A percentile compares a stretch with the other conserved stretches of the same genome.
Evolutionary conservation across 2,329 filamentous ascomycete genomes (phyloP).

Genomic region (Phyllosticta capitalensis): DNA sequence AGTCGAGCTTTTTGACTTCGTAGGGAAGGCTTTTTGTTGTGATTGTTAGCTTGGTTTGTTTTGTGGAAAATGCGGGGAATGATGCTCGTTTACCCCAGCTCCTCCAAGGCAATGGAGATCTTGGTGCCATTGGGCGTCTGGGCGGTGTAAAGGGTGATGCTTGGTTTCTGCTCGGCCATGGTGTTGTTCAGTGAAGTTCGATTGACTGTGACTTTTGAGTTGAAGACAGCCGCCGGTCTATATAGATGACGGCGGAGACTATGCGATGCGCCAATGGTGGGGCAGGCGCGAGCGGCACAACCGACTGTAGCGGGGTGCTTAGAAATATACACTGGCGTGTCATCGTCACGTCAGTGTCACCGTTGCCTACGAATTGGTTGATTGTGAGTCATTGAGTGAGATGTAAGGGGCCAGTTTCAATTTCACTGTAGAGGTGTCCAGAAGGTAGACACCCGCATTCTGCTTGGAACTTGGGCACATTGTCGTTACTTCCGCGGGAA

Average conservation of each 20-base stretch:
- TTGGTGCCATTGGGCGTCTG: slow-evolving; percentile 88
- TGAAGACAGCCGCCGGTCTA: not conserved
- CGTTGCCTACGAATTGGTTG: not conserved
- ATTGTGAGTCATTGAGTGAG: not conserved
- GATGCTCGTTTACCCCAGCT: slow-evolving; percentile 44
- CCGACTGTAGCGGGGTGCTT: slow-evolving; percentile 3
- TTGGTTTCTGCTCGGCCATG: slow-evolving; percentile 6
- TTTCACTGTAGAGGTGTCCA: no score
- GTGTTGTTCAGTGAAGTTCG: not conserved
- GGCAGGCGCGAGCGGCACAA: not conserved
- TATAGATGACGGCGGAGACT: not conserved
- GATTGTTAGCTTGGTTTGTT: not conserved
- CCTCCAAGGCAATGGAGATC: slow-evolving; percentile 75
- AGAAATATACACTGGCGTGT: not conserved
- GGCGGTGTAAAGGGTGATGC: slow-evolving; percentile 70
- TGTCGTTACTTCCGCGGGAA: no score
- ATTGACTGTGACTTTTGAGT: not conserved
- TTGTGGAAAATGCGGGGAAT: not conserved
- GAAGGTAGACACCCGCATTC: no score
- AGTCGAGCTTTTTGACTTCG: slow-evolving; percentile 61
- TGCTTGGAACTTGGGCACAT: no score
- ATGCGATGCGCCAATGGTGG: not conserved
- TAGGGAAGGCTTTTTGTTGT: slow-evolving; percentile 55
- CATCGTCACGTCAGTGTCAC: slow-evolving; percentile 1
- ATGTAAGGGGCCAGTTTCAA: not conserved